Evolutionary conservation across 108 stramenopile genomes (phyloP).

Genomic region (Licmophora abbreviata): DNA sequence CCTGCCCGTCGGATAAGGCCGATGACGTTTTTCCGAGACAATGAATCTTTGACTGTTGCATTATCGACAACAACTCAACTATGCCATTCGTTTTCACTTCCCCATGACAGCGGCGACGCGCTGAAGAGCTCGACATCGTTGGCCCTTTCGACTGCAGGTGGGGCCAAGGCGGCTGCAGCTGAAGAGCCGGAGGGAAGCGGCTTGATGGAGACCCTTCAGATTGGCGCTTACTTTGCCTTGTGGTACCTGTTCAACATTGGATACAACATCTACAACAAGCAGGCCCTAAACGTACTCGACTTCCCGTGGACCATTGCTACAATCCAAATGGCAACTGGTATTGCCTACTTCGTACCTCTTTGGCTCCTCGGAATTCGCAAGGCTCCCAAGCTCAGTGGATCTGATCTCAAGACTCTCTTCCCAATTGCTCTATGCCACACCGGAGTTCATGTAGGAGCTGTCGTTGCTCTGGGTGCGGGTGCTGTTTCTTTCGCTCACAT

Average conservation of each 20-base stretch:
- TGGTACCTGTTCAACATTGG: conserved; percentile 99
- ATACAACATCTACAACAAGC: conserved; percentile 99
- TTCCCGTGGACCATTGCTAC: conserved; percentile 95
- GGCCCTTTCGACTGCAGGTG: conserved; percentile 51
- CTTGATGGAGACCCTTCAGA: conserved; percentile 66
- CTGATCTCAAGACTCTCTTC: conserved; percentile 85
- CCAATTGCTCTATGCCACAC: conserved; percentile 96
- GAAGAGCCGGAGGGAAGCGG: conserved; percentile 28
- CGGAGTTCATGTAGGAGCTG: conserved; percentile 94
- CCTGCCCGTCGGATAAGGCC: background rate
- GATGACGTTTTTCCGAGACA: background rate
- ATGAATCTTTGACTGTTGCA: background rate
- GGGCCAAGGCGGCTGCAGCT: conserved; percentile 38
- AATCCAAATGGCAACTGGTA: conserved; percentile 92
- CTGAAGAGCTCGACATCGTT: conserved; percentile 36
- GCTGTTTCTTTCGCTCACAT: conserved; percentile 99
- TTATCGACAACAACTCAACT: background rate
- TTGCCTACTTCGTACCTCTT: conserved; percentile 80
- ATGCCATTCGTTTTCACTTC: conserved; percentile 5
- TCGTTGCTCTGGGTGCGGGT: conserved; percentile 94
- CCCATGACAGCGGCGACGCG: background rate
- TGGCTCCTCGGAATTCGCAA: conserved; percentile 85
- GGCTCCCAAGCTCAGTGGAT: conserved; percentile 80
- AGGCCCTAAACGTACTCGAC: conserved; percentile 84
- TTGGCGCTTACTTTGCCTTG: conserved; percentile 87